Conservation (phyloP, 441 rosid genomes). For the Hura crepitans region DNA sequence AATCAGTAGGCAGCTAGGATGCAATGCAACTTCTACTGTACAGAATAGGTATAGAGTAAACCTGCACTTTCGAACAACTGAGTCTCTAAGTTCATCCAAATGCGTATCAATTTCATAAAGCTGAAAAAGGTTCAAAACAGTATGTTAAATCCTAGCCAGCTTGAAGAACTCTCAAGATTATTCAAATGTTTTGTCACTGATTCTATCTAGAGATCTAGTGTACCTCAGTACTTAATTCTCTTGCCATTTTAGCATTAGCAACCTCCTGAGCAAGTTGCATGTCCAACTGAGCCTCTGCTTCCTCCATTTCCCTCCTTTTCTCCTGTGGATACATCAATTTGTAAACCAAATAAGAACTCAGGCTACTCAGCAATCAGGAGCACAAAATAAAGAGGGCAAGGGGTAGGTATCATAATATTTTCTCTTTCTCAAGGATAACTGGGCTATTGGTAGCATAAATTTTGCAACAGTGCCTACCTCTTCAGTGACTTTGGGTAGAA, state of each 20-base stretch:
- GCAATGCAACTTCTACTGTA: conserved; percentile 5
- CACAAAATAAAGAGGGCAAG: neutral
- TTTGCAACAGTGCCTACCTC: conserved; percentile 33
- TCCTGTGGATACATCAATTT: conserved; percentile 36
- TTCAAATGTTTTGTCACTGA: neutral
- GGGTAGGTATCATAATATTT: neutral
- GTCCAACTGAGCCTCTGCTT: conserved; percentile 57
- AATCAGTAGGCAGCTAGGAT: neutral
- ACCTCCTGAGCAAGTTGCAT: conserved; percentile 78
- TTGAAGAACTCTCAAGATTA: conserved; percentile 1
- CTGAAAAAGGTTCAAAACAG: conserved; percentile 27
- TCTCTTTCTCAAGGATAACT: neutral
- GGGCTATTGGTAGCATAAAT: neutral
- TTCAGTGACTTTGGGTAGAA: conserved; percentile 86
- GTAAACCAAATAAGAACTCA: neutral
- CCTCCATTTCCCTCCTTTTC: conserved; percentile 69
- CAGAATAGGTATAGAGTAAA: conserved; percentile 10
- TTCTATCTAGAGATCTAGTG: neutral
- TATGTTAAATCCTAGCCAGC: neutral
- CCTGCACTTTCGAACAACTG: conserved; percentile 81
- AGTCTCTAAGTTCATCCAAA: conserved; percentile 76
- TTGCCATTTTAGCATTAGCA: conserved; percentile 69
- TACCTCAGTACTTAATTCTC: conserved; percentile 64
- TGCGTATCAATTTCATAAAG: conserved; percentile 65
- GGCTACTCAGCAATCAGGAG: neutral